These are phyloP conservation scores for Apium graveolens DNA, from an alignment of 129 eudicot genomes.

Conservation along the genomic window DNA sequence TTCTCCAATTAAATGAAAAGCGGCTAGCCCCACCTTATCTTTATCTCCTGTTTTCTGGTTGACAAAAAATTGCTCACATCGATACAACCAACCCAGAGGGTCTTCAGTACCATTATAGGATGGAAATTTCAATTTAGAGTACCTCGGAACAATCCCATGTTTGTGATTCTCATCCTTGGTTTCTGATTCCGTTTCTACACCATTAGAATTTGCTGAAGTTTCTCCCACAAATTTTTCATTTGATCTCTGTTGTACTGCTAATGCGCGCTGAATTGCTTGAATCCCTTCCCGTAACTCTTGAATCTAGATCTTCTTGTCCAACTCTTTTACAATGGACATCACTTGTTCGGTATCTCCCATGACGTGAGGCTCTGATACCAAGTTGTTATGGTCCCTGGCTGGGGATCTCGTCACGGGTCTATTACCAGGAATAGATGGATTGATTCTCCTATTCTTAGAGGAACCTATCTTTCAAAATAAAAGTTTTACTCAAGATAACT, in stretches of 20 bases:
- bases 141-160: not conserved
- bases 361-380: not conserved
- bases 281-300: not conserved
- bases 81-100: not conserved
- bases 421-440: too few species aligned
- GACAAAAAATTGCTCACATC: not conserved
- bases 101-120: not conserved
- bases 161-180: not conserved
- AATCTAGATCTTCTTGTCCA: not conserved
- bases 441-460: too few species aligned
- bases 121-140: not conserved
- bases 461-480: too few species aligned
- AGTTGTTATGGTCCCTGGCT: not conserved
- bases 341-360: not conserved
- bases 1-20: not conserved
- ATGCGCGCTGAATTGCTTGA: not conserved
- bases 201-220: not conserved
- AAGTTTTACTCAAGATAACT: too few species aligned
- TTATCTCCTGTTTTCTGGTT: not conserved
- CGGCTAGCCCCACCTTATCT: not conserved
- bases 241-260: not conserved
- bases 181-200: not conserved
- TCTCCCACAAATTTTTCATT: not conserved
- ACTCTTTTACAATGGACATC: not conserved
- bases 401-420: too few species aligned